Base-by-base conservation (phyloP, 176 grass and related monocot species). In the Pharus latifolius region DNA sequence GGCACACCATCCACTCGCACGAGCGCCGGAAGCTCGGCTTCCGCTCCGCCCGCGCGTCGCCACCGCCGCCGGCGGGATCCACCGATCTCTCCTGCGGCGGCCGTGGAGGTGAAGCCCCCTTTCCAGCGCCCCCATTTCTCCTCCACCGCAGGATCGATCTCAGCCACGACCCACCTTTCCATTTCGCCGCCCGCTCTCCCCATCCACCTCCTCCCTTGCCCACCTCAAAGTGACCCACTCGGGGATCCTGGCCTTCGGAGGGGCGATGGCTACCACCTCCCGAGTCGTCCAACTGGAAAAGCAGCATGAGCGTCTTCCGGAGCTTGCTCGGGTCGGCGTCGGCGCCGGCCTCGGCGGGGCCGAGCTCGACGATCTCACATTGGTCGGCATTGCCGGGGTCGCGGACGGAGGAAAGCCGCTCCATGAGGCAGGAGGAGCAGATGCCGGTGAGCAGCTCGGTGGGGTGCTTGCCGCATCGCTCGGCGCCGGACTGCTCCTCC, bases 211-310 rank as follows among this genome's bases (percentile, higher is more conserved):
- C 75, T 37, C 56, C 57, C 26, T 55, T 76, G 18, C 13, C 80
- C 3, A 35, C 31, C 30, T 48, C 55, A 0, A 19, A 35, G 19
- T 73, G 67, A 7, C 60, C 51, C 7, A 62, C 27, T 28, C 55
- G 73, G 9, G 75, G 65, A 29, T 12, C 54, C 14, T 10, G 49
- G n/a, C 26, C 44, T 5, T 61, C 57, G 45, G 78, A 47, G 9
- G 69, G 47, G 27, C 47, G 35, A 24, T 57, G 22, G 20, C 6
- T 49, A 74, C 26, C 60, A 49, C 49, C 14, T 25, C 24, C 15
- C 32, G 65, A 83, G 76, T 98, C 95, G 62, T 99, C 96, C 29
- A 91, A 72, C 76, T 99, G 87, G 76, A 99, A 99, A 64, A 95
- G 79, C 42, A 88, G 84, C 63, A 82, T 89, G 54, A 99, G 87